Evolutionary conservation across 108 stramenopile species (phyloP), one percentile per base, ranked within the genome.

Genomic region (Poteriospumella lacustris): DNA sequence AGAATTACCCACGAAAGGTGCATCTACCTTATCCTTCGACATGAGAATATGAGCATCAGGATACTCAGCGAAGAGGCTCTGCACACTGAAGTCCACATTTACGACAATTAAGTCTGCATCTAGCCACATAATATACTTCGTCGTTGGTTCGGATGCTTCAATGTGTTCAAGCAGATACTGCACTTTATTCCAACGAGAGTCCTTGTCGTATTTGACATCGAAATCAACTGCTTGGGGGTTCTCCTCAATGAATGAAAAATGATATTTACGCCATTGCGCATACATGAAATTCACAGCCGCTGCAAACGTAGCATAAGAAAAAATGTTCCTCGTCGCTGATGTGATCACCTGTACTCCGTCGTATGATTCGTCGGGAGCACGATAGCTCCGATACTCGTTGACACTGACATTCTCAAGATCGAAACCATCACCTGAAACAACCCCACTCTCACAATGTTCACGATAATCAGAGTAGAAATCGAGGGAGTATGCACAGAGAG

Each of bases 101-200:
- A 73, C 9, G 24, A 73, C 43, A 3, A 73, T 38, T 38, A 73
- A 73, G 36, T 73, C 70, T 34, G 70, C 70, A 73, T 73, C 70
- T 42, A 73, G 9, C 70, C 70, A 73, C 5, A 38, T 42, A 15
- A 73, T 33, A 3, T 38, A 73, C 26, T 34, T 5, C 9, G 15
- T 33, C 26, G 26, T 73, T 67, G 39, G 31, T 33, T 12, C 15
- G 39, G 39, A 31, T 31, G 39, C 64, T 15, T 9, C 9, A 9
- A 19, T 41, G 9, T 12, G 12, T 19, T 67, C 64, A 9, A 40
- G 19, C 40, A 67, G 19, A 9, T 15, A 19, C 64, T 67, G 9
- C 26, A 73, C 47, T 38, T 73, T 73, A 24, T 73, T 73, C 70
- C 70, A 73, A 5, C 70, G 26, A 9, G 41, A 26, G 36, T 73